Evolutionary conservation across 1,284 basidiomycete species (phyloP), one percentile per base, ranked within the genome.

Genomic region (Boletellus deceptivus): DNA sequence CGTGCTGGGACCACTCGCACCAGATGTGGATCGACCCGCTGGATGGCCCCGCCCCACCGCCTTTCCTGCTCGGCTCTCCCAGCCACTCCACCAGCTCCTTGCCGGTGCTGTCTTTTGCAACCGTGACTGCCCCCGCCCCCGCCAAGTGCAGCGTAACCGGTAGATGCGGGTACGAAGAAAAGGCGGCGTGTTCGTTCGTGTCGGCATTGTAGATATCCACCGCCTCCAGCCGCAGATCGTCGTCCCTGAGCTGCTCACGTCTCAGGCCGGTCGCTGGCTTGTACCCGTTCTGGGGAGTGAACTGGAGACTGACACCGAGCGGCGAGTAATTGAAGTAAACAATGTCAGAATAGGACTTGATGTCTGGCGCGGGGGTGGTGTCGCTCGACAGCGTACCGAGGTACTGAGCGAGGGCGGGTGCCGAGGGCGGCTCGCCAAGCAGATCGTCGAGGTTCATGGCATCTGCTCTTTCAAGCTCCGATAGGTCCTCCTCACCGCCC

Each of bases 21-120:
- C 91, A 96, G 54, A 94, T 92, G 17, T 84, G 84, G 56, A 94
- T 89, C 37, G 87, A 91, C n/a, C 88, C 88, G 9, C 79, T 82
- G 13, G 85, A 85, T 8, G 89, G 89, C 0, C 89, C 90, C 10
- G 81, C 74, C 0, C 91, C 91, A 22, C 92, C 91, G 6, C 93
- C 93, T 64, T 95, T 96, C 49, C 89, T 78, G 59, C 80, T 80
- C 7, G 93, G 93, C 69, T 95, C 93, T 17, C 92, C 92, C 29
- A 95, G 69, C 34, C 67, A 63, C 16, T 70, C 64, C 3, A 95
- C 86, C 53, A 97, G 82, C 1, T 90, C 83, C 59, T 86, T 85
- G 4, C 91, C 93, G 5, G 77, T 82, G 3, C 83, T 86, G 18
- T 72, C 69, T 5, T 70, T 58, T 0, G 61, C 67, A 10, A 93